Percentiles rank a stretch among this genome's conserved stretches.
phyloP scores from a whole-genome alignment of 2,329 filamentous ascomycete species.

The Colletotrichum musicola region DNA sequence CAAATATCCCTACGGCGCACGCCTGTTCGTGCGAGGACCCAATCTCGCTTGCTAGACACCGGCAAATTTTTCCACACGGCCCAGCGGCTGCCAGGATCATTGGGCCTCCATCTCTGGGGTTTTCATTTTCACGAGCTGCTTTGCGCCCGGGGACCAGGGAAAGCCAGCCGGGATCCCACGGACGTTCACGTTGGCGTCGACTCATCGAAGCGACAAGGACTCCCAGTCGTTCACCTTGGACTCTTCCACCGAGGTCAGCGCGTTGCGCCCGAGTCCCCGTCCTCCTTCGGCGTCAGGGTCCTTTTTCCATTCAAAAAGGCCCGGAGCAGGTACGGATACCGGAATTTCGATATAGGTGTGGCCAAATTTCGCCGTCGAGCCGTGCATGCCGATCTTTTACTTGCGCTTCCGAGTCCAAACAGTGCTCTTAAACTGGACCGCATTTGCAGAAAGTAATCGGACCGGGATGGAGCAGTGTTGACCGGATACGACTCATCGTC shows the following conservation, averaged over 20 bases:
- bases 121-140: conserved; percentile 9
- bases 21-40: conserved; percentile 29
- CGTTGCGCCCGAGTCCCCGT: neutral
- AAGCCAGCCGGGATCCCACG: conserved; percentile 30
- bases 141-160: conserved; percentile 33
- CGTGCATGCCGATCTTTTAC: conserved; percentile 18
- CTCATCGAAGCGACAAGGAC: conserved; percentile 35
- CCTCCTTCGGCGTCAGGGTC: neutral
- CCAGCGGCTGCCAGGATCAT: conserved; percentile 15
- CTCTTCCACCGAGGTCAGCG: conserved; percentile 7
- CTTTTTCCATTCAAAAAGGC: too few species aligned
- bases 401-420: neutral
- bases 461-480: too few species aligned
- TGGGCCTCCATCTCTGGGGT: conserved; percentile 18
- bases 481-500: neutral
- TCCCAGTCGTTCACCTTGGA: conserved; percentile 9
- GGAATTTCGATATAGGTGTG: conserved; percentile 23
- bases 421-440: too few species aligned
- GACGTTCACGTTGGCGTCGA: conserved; percentile 34
- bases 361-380: conserved; percentile 27
- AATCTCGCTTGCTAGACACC: conserved; percentile 37
- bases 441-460: too few species aligned
- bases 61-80: conserved; percentile 35
- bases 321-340: conserved; percentile 22
- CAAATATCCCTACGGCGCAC: conserved; percentile 22